Percentiles rank a stretch among this genome's conserved stretches.
phyloP scores from a whole-genome alignment of 108 stramenopile genomes.

The Bacterosira constricta region DNA sequence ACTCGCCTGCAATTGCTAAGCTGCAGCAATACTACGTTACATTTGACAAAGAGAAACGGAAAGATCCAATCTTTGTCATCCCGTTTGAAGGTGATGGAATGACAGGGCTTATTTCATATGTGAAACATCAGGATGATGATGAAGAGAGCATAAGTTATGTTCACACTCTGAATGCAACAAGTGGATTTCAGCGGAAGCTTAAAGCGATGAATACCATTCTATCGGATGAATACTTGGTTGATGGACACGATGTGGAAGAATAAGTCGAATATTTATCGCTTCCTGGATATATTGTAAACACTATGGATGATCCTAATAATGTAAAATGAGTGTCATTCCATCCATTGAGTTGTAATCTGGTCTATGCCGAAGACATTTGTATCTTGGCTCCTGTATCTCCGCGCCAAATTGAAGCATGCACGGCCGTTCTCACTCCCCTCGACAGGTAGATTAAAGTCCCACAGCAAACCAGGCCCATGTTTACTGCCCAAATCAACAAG shows the following conservation, averaged over 20 bases:
- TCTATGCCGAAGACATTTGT: background rate
- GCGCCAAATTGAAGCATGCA: slow-evolving; percentile 34
- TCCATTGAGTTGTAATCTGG: slow-evolving; percentile 15
- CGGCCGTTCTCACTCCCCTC: slow-evolving; percentile 35
- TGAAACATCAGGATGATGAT: slow-evolving; percentile 20
- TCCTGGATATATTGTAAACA: background rate
- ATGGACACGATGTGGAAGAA: background rate
- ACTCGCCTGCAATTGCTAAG: background rate
- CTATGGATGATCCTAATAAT: too few species aligned
- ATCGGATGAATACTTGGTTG: slow-evolving; percentile 8
- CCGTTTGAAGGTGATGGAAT: slow-evolving; percentile 35
- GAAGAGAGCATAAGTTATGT: slow-evolving; percentile 32
- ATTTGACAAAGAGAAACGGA: slow-evolving; percentile 27
- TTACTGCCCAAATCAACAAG: slow-evolving; percentile 11
- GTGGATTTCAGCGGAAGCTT: slow-evolving; percentile 59
- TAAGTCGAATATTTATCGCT: background rate
- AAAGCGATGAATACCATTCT: slow-evolving; percentile 36
- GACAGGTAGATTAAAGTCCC: slow-evolving; percentile 33
- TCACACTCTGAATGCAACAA: slow-evolving; percentile 54
- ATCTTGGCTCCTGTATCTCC: background rate
- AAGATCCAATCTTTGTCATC: slow-evolving; percentile 46
- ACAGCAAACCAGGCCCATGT: background rate
- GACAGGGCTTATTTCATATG: slow-evolving; percentile 53
- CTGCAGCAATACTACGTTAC: slow-evolving; percentile 20
- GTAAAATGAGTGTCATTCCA: too few species aligned